A percentile compares a stretch with the other conserved stretches of the same genome.
Evolutionary conservation across 305 asterid species (phyloP).

Genomic region (Fraxinus velutina): DNA sequence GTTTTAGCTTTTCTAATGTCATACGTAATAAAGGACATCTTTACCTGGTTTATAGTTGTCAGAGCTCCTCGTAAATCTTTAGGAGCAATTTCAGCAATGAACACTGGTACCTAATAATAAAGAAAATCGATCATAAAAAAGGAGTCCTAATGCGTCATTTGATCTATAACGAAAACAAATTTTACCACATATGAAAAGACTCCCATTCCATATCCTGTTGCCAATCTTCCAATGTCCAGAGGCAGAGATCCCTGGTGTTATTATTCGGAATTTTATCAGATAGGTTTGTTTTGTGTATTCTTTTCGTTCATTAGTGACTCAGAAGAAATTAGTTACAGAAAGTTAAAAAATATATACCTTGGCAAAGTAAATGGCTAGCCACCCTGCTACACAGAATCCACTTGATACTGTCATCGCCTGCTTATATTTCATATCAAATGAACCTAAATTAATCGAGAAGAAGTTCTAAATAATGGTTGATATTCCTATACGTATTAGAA

Average conservation of each 20-base stretch:
- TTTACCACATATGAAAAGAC: slow-evolving; percentile 86
- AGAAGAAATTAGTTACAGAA: not conserved
- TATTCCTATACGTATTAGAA: not conserved
- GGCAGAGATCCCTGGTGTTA: slow-evolving; percentile 45
- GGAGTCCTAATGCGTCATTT: not conserved
- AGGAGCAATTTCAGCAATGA: slow-evolving; percentile 89
- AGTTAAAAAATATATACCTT: slow-evolving; percentile 37
- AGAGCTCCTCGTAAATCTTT: slow-evolving; percentile 83
- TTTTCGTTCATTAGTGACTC: not conserved
- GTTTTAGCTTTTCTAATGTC: not conserved
- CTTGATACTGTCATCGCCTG: slow-evolving; percentile 92
- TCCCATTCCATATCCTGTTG: slow-evolving; percentile 98
- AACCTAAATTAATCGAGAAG: not conserved
- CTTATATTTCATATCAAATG: slow-evolving; percentile 19
- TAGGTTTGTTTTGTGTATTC: not conserved
- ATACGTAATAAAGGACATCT: not conserved
- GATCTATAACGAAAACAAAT: not conserved
- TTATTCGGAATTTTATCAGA: slow-evolving; percentile 14
- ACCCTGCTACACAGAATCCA: slow-evolving; percentile 68
- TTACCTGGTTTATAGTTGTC: slow-evolving; percentile 86
- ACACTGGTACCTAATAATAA: slow-evolving; percentile 67
- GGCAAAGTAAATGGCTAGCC: slow-evolving; percentile 82
- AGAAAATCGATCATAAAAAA: not conserved
- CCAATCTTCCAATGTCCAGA: slow-evolving; percentile 80
- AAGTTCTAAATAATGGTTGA: not conserved